Base-by-base conservation (phyloP, 2,329 filamentous ascomycete species). In the Lachnellula cervina region DNA sequence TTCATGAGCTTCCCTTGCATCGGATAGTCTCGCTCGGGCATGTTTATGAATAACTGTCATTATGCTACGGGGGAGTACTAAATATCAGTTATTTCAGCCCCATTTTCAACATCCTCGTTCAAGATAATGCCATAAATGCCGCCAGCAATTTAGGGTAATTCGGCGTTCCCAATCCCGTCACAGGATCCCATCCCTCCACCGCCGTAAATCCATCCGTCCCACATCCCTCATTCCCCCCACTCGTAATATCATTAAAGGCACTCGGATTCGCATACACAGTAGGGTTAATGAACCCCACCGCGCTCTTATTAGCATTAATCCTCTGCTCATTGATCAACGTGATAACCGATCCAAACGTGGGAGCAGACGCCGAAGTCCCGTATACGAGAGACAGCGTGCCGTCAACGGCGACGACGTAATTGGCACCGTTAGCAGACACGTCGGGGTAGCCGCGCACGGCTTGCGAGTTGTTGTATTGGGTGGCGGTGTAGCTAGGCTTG, bases 341-440 rank as follows among this genome's bases (percentile, higher is more conserved):
- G 13, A 78, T 53, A 47, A 78, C 68, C 4, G 67, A 65, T 2
- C 69, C 76, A 32, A 75, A 70, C 11, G 69, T 74, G 1, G 72
- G 77, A 28, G 69, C 65, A 21, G 69, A 73, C 17, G 74, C 72
- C 19, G 74, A 78, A 0, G 81, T 83, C 19, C 80, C 80, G 49
- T 72, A 78, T 0, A 76, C 73, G 17, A 76, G 68, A 0, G 66
- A 64, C 56, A 76, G 77, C 8, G 67, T 63, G 17, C 77, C 77
- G 44, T 77, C 66, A 23, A 77, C 67, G 1, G 76, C 75, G 4
- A 77, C 70, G 47, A 73, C 69, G 56, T 72, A 76, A 50, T 72
- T 74, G 6, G 74, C 73, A 5, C 75, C 76, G 28, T 76, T 75
- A 25, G 73, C 74, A 2, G 70, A 64, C n/a, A 78, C 69, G 53